A percentile compares a stretch with the other conserved stretches of the same genome.
These are phyloP conservation scores for Hibiscus tridactylites DNA, from an alignment of 345 rosid genomes.

Conservation along the genomic window DNA sequence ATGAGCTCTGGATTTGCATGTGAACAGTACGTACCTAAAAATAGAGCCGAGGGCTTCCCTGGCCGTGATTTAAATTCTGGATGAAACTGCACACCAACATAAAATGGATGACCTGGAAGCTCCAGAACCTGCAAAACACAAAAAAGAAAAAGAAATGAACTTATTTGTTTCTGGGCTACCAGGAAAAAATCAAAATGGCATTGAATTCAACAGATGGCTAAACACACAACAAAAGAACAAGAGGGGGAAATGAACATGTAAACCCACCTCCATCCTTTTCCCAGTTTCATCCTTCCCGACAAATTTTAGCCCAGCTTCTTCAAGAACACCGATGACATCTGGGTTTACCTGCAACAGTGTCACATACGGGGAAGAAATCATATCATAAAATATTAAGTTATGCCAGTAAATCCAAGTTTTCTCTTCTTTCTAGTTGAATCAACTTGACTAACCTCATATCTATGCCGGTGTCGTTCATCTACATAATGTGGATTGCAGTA, in stretches of 20 bases:
- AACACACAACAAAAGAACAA: background rate
- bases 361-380: background rate
- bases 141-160: conserved; percentile 1
- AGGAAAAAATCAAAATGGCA: background rate
- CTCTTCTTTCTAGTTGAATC: conserved; percentile 3
- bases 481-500: conserved; percentile 51
- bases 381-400: background rate
- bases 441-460: conserved; percentile 70
- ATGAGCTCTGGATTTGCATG: background rate
- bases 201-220: background rate
- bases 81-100: conserved; percentile 86
- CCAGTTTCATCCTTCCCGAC: conserved; percentile 92
- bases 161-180: background rate
- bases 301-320: conserved; percentile 81
- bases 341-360: conserved; percentile 66
- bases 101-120: conserved; percentile 65
- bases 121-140: conserved; percentile 48
- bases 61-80: conserved; percentile 97
- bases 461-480: conserved; percentile 86
- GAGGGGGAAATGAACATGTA: background rate
- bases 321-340: conserved; percentile 51
- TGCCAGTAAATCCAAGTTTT: background rate
- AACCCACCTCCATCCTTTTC: conserved; percentile 75
- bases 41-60: conserved; percentile 75
- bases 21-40: conserved; percentile 49